Evolutionary conservation across 148 eudicot genomes (phyloP).

Genomic region (Rhododendron henanense): DNA sequence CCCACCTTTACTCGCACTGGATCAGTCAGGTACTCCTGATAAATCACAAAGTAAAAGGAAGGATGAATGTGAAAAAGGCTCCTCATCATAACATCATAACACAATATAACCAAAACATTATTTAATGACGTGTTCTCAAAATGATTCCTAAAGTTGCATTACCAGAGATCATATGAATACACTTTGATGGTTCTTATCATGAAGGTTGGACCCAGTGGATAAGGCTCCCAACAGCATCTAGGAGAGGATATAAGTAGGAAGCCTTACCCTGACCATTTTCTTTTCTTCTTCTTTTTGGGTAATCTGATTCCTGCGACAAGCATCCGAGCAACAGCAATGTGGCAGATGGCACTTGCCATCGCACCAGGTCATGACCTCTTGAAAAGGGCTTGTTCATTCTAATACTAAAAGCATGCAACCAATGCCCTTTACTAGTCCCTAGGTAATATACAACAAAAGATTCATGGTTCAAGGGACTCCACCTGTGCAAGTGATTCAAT

Average conservation of each 20-base stretch:
- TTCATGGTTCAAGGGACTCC: neutral
- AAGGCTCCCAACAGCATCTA: neutral
- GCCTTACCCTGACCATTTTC: neutral
- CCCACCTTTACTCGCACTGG: constrained; percentile 58
- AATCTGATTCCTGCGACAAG: neutral
- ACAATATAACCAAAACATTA: neutral
- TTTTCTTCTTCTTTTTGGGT: neutral
- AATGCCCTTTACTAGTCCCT: neutral
- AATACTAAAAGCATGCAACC: constrained; percentile 4
- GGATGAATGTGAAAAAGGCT: neutral
- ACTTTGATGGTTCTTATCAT: neutral
- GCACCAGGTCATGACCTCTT: neutral
- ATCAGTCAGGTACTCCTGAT: constrained; percentile 42
- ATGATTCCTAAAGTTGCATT: neutral
- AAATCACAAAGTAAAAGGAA: neutral
- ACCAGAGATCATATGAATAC: neutral
- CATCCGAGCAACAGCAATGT: neutral
- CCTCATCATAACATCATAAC: neutral
- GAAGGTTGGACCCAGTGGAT: neutral
- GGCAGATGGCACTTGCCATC: neutral
- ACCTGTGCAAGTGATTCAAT: constrained; percentile 59
- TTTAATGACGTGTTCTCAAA: neutral
- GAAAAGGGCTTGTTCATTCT: neutral
- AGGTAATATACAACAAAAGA: neutral
- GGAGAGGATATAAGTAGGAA: neutral